Conservation (phyloP, 306 rosid genomes). For the Lagenaria siceraria region DNA sequence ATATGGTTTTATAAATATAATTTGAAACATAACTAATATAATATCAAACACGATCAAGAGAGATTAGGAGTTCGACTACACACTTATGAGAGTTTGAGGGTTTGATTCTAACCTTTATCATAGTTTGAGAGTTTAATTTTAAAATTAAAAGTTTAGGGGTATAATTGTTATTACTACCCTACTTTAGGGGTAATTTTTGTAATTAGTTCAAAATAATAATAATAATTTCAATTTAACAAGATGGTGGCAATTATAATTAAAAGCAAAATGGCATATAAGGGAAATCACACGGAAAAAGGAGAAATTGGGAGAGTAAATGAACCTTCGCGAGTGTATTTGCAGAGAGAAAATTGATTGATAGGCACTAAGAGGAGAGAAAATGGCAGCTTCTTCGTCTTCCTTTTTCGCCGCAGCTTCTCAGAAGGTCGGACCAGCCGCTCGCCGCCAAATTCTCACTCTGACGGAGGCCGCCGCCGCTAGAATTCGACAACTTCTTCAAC, state of each 20-base stretch:
- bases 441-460: conserved; percentile 58
- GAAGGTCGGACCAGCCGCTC: conserved; percentile 27
- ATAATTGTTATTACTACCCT: no score
- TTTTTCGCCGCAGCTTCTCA: conserved; percentile 19
- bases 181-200: no score
- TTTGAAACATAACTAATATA: no score
- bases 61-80: no score
- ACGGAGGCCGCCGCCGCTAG: conserved; percentile 70
- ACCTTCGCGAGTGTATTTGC: neutral
- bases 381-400: conserved; percentile 29
- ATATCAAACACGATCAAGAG: no score
- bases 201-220: no score
- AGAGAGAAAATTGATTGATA: neutral
- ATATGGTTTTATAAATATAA: no score
- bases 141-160: no score
- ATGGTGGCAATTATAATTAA: neutral
- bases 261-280: neutral
- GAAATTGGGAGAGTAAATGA: neutral
- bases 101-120: no score
- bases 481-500: conserved; percentile 44
- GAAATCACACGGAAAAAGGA: neutral
- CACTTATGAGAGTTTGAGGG: no score
- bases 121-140: no score
- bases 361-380: neutral
- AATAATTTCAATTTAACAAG: no score